These are phyloP conservation scores for Cystobasidium slooffiae DNA, from an alignment of 1,284 basidiomycete genomes.

Conservation along the genomic window DNA sequence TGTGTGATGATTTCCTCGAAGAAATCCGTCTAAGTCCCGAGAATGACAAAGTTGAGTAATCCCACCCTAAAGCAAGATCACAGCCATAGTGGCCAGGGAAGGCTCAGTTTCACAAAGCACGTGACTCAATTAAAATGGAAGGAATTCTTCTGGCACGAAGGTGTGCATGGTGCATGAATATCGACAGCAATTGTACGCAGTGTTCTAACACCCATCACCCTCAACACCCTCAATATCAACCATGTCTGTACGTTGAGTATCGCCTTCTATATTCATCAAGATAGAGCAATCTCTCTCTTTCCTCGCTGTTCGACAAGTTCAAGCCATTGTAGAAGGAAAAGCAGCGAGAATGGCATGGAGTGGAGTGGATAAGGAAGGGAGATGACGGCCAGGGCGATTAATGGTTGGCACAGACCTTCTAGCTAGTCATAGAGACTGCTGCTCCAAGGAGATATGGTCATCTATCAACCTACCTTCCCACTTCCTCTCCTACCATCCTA, in stretches of 20 bases:
- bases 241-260: slow-evolving; percentile 25
- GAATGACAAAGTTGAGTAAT: background rate
- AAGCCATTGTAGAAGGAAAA: background rate
- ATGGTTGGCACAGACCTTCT: no score
- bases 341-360: background rate
- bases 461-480: background rate
- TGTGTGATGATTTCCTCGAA: background rate
- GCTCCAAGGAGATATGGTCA: background rate
- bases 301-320: background rate
- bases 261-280: background rate
- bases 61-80: slow-evolving; percentile 10
- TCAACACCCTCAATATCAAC: background rate
- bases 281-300: background rate
- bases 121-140: background rate
- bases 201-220: background rate
- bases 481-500: background rate
- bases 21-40: slow-evolving; percentile 18
- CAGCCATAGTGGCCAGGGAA: background rate
- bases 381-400: no score
- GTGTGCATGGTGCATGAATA: background rate
- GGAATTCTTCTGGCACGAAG: background rate
- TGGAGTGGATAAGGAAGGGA: no score
- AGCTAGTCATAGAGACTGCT: no score
- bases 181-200: background rate
- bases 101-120: background rate